phyloP scores from a whole-genome alignment of 208 protist genomes.

The Leishmania tropica region DNA sequence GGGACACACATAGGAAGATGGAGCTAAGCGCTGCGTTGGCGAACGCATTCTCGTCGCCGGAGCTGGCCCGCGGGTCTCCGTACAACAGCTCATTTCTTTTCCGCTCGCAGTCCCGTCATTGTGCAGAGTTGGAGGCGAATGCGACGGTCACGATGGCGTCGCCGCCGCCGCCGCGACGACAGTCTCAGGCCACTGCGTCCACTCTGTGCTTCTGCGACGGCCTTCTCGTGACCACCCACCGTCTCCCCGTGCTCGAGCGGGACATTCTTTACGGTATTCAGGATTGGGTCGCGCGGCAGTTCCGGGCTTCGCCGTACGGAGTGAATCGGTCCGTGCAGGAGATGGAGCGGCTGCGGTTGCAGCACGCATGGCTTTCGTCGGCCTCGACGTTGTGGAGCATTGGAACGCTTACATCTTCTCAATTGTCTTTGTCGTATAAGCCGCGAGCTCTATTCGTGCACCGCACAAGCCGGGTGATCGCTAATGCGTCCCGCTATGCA shows the following conservation, averaged over 20 bases:
- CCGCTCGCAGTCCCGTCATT: slow-evolving; percentile 17
- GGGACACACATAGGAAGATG: slow-evolving; percentile 19
- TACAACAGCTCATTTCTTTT: slow-evolving; percentile 39
- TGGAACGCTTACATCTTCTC: background rate
- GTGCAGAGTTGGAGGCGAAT: slow-evolving; percentile 11
- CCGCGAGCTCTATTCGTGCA: slow-evolving; percentile 49
- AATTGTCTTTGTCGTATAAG: slow-evolving; percentile 5
- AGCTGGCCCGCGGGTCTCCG: slow-evolving; percentile 11
- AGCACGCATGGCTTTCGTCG: slow-evolving; percentile 7
- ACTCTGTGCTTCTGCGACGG: slow-evolving; percentile 36
- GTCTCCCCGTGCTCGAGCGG: slow-evolving; percentile 18
- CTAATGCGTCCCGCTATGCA: slow-evolving; percentile 29
- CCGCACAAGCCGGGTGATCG: slow-evolving; percentile 38
- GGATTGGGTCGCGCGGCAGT: slow-evolving; percentile 31
- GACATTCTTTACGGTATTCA: slow-evolving; percentile 24
- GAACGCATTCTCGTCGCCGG: slow-evolving; percentile 33
- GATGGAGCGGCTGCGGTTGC: slow-evolving; percentile 25
- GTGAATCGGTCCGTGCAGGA: slow-evolving; percentile 13
- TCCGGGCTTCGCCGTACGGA: slow-evolving; percentile 18
- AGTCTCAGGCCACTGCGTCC: background rate
- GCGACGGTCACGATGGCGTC: background rate
- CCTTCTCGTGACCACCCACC: slow-evolving; percentile 20
- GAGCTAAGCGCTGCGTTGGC: slow-evolving; percentile 32
- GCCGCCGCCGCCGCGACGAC: background rate
- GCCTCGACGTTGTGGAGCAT: slow-evolving; percentile 11